Base-by-base conservation (phyloP, 2,329 filamentous ascomycete species). In the Xylaria sp. region DNA sequence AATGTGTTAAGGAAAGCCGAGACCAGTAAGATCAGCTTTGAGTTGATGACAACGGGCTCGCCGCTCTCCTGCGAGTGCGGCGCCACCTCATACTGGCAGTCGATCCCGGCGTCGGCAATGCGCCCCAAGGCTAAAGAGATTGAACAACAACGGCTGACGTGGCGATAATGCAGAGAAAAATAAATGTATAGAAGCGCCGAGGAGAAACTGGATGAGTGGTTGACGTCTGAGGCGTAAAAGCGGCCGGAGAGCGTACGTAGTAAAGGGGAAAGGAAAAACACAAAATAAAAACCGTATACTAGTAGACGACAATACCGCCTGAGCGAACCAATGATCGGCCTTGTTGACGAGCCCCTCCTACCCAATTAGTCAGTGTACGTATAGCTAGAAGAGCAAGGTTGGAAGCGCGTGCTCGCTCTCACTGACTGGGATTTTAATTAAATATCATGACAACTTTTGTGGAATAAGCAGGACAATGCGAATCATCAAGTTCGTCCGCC, bases 71-170 rank as follows among this genome's bases (percentile, higher is more conserved):
- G 67, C 59, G 55, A 56, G 59, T 32, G 39, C 63, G 59, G 67
- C 63, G 67, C 67, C 63, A 69, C 58, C 51, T 58, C 58, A 63
- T 58, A 69, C 59, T 32, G 57, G 51, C 51, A 32, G 37, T 69
- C 28, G 58, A 63, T 63, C 46, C n/a, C 59, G 54, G 46, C 28
- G 51, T 34, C 32, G 52, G 28, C 37, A 39, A 37, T 69, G 7
- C 25, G 20, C 10, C 39, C 37, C 37, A 1, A 34, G 9, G 52
- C 48, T 9, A 13, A 46, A 28, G 52, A 32, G 8, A 28, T 34
- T 55, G 52, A 37, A 12, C 18, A 55, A 25, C 37, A 20, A 55
- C 52, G 18, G 28, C 52, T 55, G 52, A 46, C 13, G 20, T 59
- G 44, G 20, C 55, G 37, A 56, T 37, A 54, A 41, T 28, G 28